A percentile compares a stretch with the other conserved stretches of the same genome.
These are phyloP conservation scores for Saraca asoca DNA, from an alignment of 331 rosid species.

Conservation along the genomic window DNA sequence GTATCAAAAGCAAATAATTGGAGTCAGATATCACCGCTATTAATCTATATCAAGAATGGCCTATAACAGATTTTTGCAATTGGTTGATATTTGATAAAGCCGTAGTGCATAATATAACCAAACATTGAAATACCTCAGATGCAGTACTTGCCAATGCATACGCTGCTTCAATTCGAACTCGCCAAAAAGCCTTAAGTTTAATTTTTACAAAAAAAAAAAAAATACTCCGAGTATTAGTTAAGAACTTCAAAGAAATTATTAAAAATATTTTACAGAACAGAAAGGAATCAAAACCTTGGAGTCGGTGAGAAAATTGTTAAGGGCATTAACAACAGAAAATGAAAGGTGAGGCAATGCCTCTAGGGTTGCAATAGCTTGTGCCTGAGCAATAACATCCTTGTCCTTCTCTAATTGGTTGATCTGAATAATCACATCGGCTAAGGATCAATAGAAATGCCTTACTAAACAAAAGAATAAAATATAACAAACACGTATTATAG, in stretches of 20 bases:
- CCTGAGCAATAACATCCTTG: constrained; percentile 93
- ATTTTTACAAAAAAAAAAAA: constrained; percentile 25
- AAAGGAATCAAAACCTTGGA: constrained; percentile 67
- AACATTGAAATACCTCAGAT: constrained; percentile 70
- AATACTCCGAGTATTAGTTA: constrained; percentile 32
- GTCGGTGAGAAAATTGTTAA: constrained; percentile 82
- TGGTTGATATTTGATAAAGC: constrained; percentile 17
- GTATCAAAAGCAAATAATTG: constrained; percentile 5
- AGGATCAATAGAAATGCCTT: constrained; percentile 29
- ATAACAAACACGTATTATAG: constrained; percentile 16
- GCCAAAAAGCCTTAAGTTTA: constrained; percentile 77
- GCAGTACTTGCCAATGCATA: constrained; percentile 89
- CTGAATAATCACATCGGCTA: constrained; percentile 49
- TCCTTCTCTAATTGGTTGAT: constrained; percentile 97
- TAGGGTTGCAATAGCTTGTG: constrained; percentile 81
- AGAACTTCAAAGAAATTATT: constrained; percentile 4
- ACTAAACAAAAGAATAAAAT: constrained; percentile 9
- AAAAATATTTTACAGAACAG: constrained; percentile 11
- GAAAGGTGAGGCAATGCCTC: constrained; percentile 78
- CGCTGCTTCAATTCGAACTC: constrained; percentile 94
- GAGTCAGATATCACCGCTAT: no score
- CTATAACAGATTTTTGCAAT: constrained; percentile 10
- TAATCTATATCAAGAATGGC: constrained; percentile 11
- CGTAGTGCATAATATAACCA: constrained; percentile 23
- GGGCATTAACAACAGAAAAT: constrained; percentile 80